phyloP scores from a whole-genome alignment of 371 early-diverging fungal species.

The Mortierella sp. region DNA sequence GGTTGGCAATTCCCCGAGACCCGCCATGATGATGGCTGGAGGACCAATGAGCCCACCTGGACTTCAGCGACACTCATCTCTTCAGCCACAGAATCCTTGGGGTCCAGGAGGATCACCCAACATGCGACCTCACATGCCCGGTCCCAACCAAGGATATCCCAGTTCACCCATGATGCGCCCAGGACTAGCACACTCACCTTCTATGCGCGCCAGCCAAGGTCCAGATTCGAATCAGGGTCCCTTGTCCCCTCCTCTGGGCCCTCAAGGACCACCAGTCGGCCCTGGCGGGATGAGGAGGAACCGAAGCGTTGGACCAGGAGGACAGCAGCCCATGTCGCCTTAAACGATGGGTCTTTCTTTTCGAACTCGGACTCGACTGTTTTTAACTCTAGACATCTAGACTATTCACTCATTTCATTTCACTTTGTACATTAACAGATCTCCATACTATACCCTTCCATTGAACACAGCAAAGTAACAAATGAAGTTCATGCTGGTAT shows the following conservation, averaged over 20 bases:
- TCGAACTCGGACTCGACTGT: background rate
- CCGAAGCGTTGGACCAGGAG: constrained; percentile 6
- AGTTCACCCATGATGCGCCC: constrained; percentile 8
- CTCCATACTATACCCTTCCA: background rate
- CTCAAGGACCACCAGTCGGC: constrained; percentile 20
- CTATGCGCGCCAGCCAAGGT: background rate
- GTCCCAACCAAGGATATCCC: constrained; percentile 3
- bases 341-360: background rate
- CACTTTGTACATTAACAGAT: background rate
- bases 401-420: too few species aligned
- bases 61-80: constrained; percentile 15
- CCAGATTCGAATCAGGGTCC: background rate
- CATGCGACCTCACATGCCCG: constrained; percentile 17
- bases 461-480: too few species aligned
- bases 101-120: constrained; percentile 8
- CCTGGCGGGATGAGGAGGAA: constrained; percentile 33
- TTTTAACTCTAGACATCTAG: background rate
- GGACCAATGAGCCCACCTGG: constrained; percentile 11
- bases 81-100: constrained; percentile 3
- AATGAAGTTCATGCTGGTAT: too few species aligned
- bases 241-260: constrained; percentile 6
- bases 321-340: background rate
- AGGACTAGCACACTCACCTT: constrained; percentile 6
- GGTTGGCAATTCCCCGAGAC: constrained; percentile 30
- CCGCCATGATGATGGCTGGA: constrained; percentile 31